Percentiles rank a stretch among this genome's conserved stretches.
Evolutionary conservation across 352 stramenopile species (phyloP).

Genomic region (Phytophthora rubi): DNA sequence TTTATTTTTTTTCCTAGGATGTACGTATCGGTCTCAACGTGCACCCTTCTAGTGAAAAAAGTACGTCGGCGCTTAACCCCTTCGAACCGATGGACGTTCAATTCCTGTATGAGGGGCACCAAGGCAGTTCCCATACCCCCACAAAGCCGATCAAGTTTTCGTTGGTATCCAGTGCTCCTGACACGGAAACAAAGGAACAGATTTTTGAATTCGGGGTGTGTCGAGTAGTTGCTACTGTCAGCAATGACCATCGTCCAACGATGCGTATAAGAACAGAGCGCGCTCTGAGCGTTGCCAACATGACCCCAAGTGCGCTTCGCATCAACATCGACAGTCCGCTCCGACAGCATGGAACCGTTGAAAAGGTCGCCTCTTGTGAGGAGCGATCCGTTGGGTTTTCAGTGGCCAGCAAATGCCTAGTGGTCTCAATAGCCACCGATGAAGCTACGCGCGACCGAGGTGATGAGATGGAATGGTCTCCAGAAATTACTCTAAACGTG

Average conservation of each 20-base stretch:
- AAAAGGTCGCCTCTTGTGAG: conserved; percentile 27
- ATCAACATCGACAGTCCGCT: conserved; percentile 29
- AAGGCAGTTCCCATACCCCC: background rate
- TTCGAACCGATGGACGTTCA: conserved; percentile 35
- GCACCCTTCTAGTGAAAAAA: conserved; percentile 21
- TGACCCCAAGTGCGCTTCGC: conserved; percentile 28
- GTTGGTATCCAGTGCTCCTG: conserved; percentile 21
- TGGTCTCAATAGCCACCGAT: conserved; percentile 35
- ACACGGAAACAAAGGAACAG: conserved; percentile 34
- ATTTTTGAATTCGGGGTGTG: conserved; percentile 43
- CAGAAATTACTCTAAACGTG: conserved; percentile 35
- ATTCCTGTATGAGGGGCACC: conserved; percentile 23
- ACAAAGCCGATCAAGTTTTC: conserved; percentile 18
- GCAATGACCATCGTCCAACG: conserved; percentile 26
- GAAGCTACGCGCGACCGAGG: conserved; percentile 4
- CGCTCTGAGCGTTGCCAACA: conserved; percentile 42
- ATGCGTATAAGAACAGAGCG: conserved; percentile 46
- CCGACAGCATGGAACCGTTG: conserved; percentile 14
- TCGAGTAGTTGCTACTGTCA: conserved; percentile 33
- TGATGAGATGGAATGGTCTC: conserved; percentile 32
- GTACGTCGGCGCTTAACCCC: conserved; percentile 50
- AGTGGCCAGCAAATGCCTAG: conserved; percentile 25
- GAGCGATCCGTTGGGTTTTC: conserved; percentile 37
- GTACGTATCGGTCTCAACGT: conserved; percentile 29
- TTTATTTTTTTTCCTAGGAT: conserved; percentile 16